Percentiles rank a stretch among this genome's conserved stretches.
Conservation (phyloP, 2,329 filamentous ascomycete species). For the Chrysoporthe cubensis region DNA sequence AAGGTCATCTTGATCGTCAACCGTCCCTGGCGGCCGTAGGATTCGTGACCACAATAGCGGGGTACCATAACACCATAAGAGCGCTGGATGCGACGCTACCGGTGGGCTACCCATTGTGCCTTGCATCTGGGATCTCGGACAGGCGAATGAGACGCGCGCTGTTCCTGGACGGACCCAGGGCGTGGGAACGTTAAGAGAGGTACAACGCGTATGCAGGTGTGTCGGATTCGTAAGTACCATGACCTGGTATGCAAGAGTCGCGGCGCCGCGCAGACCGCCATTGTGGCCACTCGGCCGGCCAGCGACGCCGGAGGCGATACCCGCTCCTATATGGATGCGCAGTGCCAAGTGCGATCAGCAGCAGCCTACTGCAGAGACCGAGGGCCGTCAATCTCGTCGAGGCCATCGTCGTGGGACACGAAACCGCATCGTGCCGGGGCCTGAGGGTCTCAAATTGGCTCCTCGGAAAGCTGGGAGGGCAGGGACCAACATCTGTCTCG, state of each 20-base stretch:
- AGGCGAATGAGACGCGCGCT: conserved; percentile 26
- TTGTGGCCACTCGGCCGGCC: conserved; percentile 19
- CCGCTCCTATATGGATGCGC: too few relatives aligned
- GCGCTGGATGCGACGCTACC: conserved; percentile 24
- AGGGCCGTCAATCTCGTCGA: conserved; percentile 6
- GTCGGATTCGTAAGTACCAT: neutral
- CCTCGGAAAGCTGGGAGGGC: conserved; percentile 27
- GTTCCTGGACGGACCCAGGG: conserved; percentile 25
- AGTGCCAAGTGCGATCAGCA: too few relatives aligned
- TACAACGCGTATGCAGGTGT: conserved; percentile 9
- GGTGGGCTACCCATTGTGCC: conserved; percentile 7
- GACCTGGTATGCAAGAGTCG: neutral
- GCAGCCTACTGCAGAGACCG: too few relatives aligned
- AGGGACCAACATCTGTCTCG: conserved; percentile 26
- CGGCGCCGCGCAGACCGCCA: conserved; percentile 16
- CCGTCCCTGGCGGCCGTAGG: conserved; percentile 7
- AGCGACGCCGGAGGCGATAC: neutral
- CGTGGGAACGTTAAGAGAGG: neutral
- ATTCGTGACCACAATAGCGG: conserved; percentile 25
- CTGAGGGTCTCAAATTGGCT: conserved; percentile 25
- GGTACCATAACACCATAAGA: conserved; percentile 17
- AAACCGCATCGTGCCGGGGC: conserved; percentile 2
- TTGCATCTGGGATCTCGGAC: conserved; percentile 24
- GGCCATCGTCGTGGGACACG: conserved; percentile 8
- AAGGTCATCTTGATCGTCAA: conserved; percentile 19